Base-by-base conservation (phyloP, 2,329 filamentous ascomycete species). In the Apiospora phragmitis region DNA sequence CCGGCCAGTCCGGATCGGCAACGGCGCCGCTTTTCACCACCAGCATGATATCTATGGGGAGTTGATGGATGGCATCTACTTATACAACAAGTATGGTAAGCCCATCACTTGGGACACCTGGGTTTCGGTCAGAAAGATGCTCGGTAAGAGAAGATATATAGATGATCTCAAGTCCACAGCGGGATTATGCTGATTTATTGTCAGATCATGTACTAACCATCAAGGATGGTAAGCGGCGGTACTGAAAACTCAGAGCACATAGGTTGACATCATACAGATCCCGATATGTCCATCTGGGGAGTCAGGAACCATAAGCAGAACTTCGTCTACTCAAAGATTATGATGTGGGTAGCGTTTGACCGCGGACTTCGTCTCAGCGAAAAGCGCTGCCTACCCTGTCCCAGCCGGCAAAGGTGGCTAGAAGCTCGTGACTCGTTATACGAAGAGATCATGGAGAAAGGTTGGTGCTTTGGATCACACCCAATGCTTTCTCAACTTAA, bases 261-360 rank as follows among this genome's bases (percentile, higher is more conserved):
- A 8, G 21, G 16, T 21, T 62, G 14, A 62, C 9, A 38, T 6
- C 18, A 24, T 9, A 9, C 65, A 87, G 86, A 91, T 59, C 89
- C 90, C 16, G 92, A 95, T 77, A 94, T 94, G 92, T 94, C 91
- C 3, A 95, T 94, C 75, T 94, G 92, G 93, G 93, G 95, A 79
- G 92, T 94, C 7, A 88, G 92, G 55, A 92, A 92, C 74, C 83
- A 90, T 76, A 92, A 92, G 77, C 92, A 94, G 79, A 89, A 94
- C 76, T 95, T 94, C 74, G 89, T 91, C 18, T 95, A 94, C 80
- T 93, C 91, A n/a, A 93, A 94, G 78, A 87, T 95, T 73, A 93
- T 94, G 90, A 86, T 95, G 29, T 95, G 92, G 93, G 93, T 95
- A 4, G 92, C 92, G 24, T 89, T 95, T 73, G 93, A 95, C 78